Evolutionary conservation across 1,284 basidiomycete species (phyloP).

Genomic region (Amylostereum chailletii): DNA sequence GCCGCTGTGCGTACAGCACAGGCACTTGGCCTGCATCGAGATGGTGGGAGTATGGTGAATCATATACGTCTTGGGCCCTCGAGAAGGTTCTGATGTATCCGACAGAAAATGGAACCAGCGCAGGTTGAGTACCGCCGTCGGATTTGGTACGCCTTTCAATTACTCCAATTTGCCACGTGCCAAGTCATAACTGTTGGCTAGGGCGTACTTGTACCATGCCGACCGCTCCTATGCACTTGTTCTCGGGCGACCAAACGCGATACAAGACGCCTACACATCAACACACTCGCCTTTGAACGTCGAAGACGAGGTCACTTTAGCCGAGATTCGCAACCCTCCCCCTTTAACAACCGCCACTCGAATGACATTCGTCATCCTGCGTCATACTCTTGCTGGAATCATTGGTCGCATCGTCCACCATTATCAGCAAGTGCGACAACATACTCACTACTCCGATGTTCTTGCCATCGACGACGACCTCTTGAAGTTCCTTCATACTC

Average conservation of each 20-base stretch:
- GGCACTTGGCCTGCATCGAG: slow-evolving; percentile 87
- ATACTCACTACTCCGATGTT: slow-evolving; percentile 82
- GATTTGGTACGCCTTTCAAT: slow-evolving; percentile 55
- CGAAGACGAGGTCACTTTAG: slow-evolving; percentile 52
- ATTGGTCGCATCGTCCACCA: slow-evolving; percentile 93
- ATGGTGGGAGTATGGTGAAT: slow-evolving; percentile 78
- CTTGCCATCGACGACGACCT: slow-evolving; percentile 80
- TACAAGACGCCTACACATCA: slow-evolving; percentile 82
- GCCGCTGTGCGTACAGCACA: slow-evolving; percentile 91
- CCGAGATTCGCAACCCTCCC: slow-evolving; percentile 33
- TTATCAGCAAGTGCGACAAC: slow-evolving; percentile 83
- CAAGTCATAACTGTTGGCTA: slow-evolving; percentile 21
- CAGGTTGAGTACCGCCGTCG: slow-evolving; percentile 86
- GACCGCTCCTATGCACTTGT: slow-evolving; percentile 91
- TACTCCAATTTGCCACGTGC: background rate
- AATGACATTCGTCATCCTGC: slow-evolving; percentile 84
- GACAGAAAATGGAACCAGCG: slow-evolving; percentile 65
- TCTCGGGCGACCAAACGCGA: slow-evolving; percentile 82
- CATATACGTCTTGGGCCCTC: slow-evolving; percentile 1
- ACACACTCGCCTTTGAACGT: slow-evolving; percentile 79
- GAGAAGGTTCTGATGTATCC: background rate
- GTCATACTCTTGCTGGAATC: slow-evolving; percentile 75
- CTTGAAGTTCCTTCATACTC: slow-evolving; percentile 62
- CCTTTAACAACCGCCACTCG: slow-evolving; percentile 70
- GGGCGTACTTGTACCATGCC: slow-evolving; percentile 89